These are phyloP conservation scores for Silene conica DNA, from an alignment of 148 eudicot species.

Conservation along the genomic window DNA sequence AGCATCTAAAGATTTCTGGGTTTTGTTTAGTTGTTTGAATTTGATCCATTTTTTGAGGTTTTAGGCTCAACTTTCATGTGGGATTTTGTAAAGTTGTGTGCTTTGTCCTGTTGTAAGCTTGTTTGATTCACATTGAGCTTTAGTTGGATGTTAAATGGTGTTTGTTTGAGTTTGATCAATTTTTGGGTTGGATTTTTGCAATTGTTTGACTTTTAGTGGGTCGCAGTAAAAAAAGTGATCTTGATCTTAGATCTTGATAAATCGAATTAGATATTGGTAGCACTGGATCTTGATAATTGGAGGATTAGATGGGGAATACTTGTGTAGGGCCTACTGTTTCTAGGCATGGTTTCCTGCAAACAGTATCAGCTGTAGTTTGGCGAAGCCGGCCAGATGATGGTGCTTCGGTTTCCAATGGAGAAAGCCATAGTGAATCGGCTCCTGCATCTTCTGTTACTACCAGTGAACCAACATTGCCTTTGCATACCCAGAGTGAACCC, in stretches of 20 bases:
- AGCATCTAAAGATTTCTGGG: conserved; percentile 4
- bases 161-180: conserved; percentile 7
- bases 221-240: conserved; percentile 14
- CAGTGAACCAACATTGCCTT: conserved; percentile 31
- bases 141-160: not conserved
- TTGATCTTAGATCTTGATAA: conserved; percentile 17
- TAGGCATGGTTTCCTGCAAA: conserved; percentile 44
- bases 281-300: conserved; percentile 31
- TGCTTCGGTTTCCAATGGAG: conserved; percentile 30
- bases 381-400: conserved; percentile 31
- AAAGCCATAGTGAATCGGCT: conserved; percentile 10
- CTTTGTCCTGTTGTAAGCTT: conserved; percentile 1
- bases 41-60: conserved; percentile 1
- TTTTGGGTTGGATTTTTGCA: conserved; percentile 16
- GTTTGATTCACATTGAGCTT: conserved; percentile 1
- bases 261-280: not conserved
- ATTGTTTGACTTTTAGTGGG: conserved; percentile 28
- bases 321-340: conserved; percentile 60
- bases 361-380: conserved; percentile 55
- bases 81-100: conserved; percentile 9
- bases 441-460: conserved; percentile 21
- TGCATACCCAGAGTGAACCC: conserved; percentile 50
- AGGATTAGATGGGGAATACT: conserved; percentile 46
- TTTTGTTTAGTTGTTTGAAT: conserved; percentile 10
- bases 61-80: conserved; percentile 1